Evolutionary conservation across 2,329 filamentous ascomycete species (phyloP).

Genomic region (Ascochyta pisi): DNA sequence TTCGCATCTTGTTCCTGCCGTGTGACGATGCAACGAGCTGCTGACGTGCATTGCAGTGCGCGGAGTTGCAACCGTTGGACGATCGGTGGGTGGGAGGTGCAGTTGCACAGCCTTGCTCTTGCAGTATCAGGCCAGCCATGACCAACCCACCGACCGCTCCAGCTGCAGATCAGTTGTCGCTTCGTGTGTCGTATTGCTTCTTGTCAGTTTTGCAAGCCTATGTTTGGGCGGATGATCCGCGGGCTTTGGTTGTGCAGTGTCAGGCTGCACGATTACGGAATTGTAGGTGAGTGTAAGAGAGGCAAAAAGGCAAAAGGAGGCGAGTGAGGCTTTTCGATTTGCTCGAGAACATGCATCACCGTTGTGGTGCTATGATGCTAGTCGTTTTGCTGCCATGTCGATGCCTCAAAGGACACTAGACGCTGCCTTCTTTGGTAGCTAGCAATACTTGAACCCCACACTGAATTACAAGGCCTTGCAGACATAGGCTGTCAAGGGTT

Average conservation of each 20-base stretch:
- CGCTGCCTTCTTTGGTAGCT: too few relatives aligned
- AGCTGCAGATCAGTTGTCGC: not conserved
- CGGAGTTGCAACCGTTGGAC: not conserved
- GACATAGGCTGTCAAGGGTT: too few relatives aligned
- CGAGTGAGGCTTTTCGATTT: not conserved
- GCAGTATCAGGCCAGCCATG: not conserved
- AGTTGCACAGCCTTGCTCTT: not conserved
- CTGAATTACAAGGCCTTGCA: too few relatives aligned
- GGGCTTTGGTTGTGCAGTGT: not conserved
- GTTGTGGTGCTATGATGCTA: conserved; percentile 1
- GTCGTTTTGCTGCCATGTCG: not conserved
- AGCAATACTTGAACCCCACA: too few relatives aligned
- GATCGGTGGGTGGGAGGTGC: not conserved
- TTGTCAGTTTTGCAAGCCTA: not conserved
- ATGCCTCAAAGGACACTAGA: too few relatives aligned
- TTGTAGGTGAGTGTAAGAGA: not conserved
- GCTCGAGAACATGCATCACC: conserved; percentile 3
- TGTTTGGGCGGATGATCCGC: not conserved
- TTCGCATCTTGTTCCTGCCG: conserved; percentile 22
- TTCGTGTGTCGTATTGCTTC: not conserved
- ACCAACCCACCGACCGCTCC: not conserved
- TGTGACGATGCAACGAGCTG: conserved; percentile 10
- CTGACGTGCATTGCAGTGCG: conserved; percentile 2
- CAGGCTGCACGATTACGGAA: not conserved
- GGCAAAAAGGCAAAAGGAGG: not conserved